Conservation (phyloP, 2,329 filamentous ascomycete species). For the Colletotrichum australisinense region DNA sequence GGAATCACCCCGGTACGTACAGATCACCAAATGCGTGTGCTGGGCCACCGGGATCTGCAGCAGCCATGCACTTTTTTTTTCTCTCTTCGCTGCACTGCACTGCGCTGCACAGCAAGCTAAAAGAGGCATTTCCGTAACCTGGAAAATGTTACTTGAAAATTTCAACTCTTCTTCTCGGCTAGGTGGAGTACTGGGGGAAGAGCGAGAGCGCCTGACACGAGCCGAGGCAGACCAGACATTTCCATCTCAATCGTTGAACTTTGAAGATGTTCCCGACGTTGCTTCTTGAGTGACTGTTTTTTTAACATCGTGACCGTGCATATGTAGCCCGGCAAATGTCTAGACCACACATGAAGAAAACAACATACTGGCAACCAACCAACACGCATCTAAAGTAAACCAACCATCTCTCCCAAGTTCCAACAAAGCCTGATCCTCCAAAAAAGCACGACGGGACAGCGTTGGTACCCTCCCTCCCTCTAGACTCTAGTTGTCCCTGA, state of each 20-base stretch:
- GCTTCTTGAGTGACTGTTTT: not conserved
- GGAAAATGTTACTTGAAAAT: slow-evolving; percentile 13
- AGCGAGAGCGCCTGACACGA: not conserved
- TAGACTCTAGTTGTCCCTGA: not conserved
- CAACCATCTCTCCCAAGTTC: not conserved
- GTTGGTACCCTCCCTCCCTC: too few species aligned
- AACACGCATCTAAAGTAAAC: not conserved
- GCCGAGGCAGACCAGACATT: slow-evolving; percentile 8
- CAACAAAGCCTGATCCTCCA: not conserved
- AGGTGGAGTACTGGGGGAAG: slow-evolving; percentile 17
- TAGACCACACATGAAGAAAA: not conserved
- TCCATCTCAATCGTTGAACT: too few species aligned
- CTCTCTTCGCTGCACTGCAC: slow-evolving; percentile 10
- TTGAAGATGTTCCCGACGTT: not conserved
- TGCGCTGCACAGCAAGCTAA: slow-evolving; percentile 17
- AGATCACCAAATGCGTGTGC: slow-evolving; percentile 19
- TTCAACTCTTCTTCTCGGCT: not conserved
- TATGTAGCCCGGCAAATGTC: not conserved
- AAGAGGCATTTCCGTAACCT: slow-evolving; percentile 24
- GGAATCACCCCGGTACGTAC: slow-evolving; percentile 17
- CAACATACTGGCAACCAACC: not conserved
- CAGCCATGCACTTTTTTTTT: not conserved
- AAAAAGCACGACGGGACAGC: too few species aligned
- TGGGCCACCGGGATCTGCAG: not conserved
- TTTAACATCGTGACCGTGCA: not conserved